Percentiles rank a stretch among this genome's conserved stretches.
phyloP scores from a whole-genome alignment of 257 asterid species.

The Penstemon davidsonii region DNA sequence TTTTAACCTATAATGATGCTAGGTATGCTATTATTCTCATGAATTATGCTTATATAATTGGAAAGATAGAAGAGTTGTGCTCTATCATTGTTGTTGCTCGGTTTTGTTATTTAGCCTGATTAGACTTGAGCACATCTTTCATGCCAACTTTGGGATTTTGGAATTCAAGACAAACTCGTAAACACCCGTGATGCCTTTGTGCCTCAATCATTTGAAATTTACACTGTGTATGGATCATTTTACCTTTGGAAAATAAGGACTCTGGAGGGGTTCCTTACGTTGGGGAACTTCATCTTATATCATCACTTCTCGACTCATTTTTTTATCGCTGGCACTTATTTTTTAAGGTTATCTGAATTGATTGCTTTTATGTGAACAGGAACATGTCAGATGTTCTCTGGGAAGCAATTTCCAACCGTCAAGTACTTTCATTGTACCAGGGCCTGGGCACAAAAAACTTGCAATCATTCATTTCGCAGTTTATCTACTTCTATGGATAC shows the following conservation, averaged over 20 bases:
- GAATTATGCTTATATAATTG: no score
- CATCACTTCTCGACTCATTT: not conserved
- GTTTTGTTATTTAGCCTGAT: not conserved
- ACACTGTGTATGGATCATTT: not conserved
- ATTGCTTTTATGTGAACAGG: constrained; percentile 43
- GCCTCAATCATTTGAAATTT: not conserved
- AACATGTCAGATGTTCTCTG: constrained; percentile 79
- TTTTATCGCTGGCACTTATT: not conserved
- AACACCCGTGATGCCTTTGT: not conserved
- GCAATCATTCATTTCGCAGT: constrained; percentile 81
- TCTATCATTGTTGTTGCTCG: not conserved
- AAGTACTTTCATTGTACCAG: constrained; percentile 73
- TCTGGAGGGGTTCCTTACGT: no score
- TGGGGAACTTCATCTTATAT: no score
- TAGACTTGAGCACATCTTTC: not conserved
- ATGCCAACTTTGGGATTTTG: not conserved
- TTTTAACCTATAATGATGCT: no score
- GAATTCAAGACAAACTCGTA: not conserved
- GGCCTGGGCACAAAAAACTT: constrained; percentile 88
- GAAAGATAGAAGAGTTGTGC: not conserved
- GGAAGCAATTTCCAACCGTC: constrained; percentile 81
- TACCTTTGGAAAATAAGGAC: not conserved
- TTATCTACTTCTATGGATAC: constrained; percentile 86
- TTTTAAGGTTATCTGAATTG: constrained; percentile 7
- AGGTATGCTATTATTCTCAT: no score